Percentiles rank a stretch among this genome's conserved stretches.
Evolutionary conservation across 73 alveolate genomes (phyloP).

Genomic region (Diophrys appendiculata): DNA sequence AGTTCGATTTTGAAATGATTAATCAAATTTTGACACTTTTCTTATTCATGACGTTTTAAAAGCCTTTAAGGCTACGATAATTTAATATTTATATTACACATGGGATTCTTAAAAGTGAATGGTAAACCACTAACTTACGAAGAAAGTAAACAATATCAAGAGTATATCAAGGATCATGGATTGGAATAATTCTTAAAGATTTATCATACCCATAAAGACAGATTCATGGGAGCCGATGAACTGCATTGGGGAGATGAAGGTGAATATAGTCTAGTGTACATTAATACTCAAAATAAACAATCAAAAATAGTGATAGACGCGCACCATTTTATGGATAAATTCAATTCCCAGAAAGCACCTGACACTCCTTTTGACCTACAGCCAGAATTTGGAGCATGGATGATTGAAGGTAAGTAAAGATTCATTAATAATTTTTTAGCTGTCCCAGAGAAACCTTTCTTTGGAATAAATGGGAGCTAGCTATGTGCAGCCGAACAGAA

Average conservation of each 20-base stretch:
- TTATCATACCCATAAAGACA: constrained; percentile 48
- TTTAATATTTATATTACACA: too few relatives aligned
- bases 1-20: too few relatives aligned
- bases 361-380: constrained; percentile 34
- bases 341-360: neutral
- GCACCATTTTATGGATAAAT: constrained; percentile 7
- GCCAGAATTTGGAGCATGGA: constrained; percentile 87
- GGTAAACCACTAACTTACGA: constrained; percentile 36
- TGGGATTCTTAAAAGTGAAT: constrained; percentile 57
- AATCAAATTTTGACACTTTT: too few relatives aligned
- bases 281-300: constrained; percentile 35
- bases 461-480: constrained; percentile 27
- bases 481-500: constrained; percentile 44
- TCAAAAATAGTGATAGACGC: constrained; percentile 40
- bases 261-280: constrained; percentile 56
- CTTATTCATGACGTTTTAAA: too few relatives aligned
- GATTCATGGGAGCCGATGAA: constrained; percentile 12
- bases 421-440: neutral
- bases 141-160: constrained; percentile 48
- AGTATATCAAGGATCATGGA: constrained; percentile 66
- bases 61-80: too few relatives aligned
- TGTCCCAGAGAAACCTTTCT: constrained; percentile 79
- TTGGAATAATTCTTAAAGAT: constrained; percentile 63
- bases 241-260: constrained; percentile 90
- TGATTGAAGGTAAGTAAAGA: constrained; percentile 74